A percentile compares a stretch with the other conserved stretches of the same genome.
These are phyloP conservation scores for Chlamydomonas sp. DNA, from an alignment of 139 green algal genomes.

Conservation along the genomic window DNA sequence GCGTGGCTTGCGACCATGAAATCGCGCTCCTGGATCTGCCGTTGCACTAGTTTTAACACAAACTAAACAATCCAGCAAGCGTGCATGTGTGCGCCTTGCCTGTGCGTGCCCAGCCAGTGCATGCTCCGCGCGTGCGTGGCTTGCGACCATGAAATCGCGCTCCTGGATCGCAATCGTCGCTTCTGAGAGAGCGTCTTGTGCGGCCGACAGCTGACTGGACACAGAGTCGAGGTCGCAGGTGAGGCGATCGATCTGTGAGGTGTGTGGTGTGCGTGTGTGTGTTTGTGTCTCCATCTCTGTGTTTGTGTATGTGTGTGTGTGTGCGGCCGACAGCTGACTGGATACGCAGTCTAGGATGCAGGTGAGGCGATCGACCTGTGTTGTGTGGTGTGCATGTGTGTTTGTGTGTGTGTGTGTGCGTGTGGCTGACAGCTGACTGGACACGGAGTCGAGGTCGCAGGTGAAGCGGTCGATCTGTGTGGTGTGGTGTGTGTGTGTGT, in stretches of 20 bases:
- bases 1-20: no score
- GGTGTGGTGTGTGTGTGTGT: background rate
- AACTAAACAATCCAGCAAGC: no score
- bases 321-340: constrained; percentile 19
- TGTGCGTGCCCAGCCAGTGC: constrained; percentile 46
- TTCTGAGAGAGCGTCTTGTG: background rate
- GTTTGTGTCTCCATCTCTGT: background rate
- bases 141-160: constrained; percentile 52
- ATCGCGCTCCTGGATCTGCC: no score
- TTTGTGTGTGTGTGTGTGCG: no score
- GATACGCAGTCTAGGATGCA: background rate
- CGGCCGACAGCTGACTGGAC: constrained; percentile 4
- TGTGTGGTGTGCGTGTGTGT: background rate
- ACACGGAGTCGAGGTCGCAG: background rate
- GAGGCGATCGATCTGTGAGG: background rate
- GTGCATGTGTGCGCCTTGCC: no score
- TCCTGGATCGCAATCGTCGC: constrained; percentile 26
- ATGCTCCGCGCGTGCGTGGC: constrained; percentile 49
- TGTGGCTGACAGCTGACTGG: constrained; percentile 5
- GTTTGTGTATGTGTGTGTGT: constrained; percentile 1
- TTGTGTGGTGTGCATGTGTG: no score
- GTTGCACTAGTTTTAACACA: no score
- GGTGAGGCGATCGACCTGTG: no score
- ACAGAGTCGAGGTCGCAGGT: background rate
- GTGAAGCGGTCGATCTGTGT: background rate